Conservation (phyloP, 768 basidiomycete genomes). For the Suillus occidentalis region DNA sequence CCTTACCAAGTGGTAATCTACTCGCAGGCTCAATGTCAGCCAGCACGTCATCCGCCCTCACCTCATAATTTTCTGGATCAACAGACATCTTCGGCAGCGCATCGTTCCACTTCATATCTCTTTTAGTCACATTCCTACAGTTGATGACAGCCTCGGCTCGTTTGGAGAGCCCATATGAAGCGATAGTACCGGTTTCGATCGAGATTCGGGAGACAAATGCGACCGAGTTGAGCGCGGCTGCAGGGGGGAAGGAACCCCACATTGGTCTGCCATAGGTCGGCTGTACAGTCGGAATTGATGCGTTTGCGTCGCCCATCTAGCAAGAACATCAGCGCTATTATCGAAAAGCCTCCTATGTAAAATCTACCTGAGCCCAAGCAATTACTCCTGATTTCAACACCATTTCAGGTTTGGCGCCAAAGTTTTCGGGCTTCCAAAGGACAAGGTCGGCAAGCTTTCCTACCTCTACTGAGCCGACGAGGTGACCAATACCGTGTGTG, state of each 20-base stretch:
- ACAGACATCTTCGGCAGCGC: conserved; percentile 80
- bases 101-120: conserved; percentile 93
- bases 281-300: conserved; percentile 93
- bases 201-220: conserved; percentile 83
- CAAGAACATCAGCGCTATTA: neutral
- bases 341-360: neutral
- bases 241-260: conserved; percentile 83
- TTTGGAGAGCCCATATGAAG: conserved; percentile 70
- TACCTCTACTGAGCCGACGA: conserved; percentile 80
- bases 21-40: conserved; percentile 76
- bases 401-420: conserved; percentile 91
- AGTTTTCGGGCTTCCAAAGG: conserved; percentile 92
- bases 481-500: conserved; percentile 86
- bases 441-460: conserved; percentile 93
- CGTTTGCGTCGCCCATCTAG: conserved; percentile 97
- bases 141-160: conserved; percentile 69
- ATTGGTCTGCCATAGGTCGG: conserved; percentile 85
- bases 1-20: conserved; percentile 63
- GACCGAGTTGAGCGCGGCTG: conserved; percentile 83
- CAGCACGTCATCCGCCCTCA: conserved; percentile 73
- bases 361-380: conserved; percentile 78
- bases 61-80: conserved; percentile 91
- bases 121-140: conserved; percentile 78
- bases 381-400: conserved; percentile 95
- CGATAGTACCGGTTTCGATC: conserved; percentile 56